Evolutionary conservation across 176 grass and related monocot genomes (phyloP), one percentile per base, ranked within the genome.

Genomic region (Eleusine coracana): DNA sequence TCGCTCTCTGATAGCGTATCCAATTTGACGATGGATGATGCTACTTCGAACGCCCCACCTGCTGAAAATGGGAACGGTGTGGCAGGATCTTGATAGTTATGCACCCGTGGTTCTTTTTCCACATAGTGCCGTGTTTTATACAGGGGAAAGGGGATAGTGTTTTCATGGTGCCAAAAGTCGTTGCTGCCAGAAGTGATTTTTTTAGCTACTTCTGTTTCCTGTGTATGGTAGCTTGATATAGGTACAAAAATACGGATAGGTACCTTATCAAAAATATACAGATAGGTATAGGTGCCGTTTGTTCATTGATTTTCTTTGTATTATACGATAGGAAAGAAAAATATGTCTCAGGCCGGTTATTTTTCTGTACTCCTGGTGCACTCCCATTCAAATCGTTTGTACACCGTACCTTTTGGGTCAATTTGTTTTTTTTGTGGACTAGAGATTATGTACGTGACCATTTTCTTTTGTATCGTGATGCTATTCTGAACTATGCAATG

Each of bases 21-120:
- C 16, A 87, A 84, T 70, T 83, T 90, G 71, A 79, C 76, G 27
- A 55, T 66, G 46, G 87, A 93, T 58, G 92, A 95, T 78, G 91
- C 87, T n/a, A 79, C 73, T 79, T 95, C 85, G 17, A 82, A 80
- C 2, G 63, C 72, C 68, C 73, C 84, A 68, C 38, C 81, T 25
- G 56, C 80, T 56, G 92, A 94, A 76, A 89, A 87, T 70, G 87
- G 71, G 39, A 94, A 86, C n/a, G 67, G 31, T 42, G 81, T 71
- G 46, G 68, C 44, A 74, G 82, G 51, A 77, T 86, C 77, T 29
- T 89, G 85, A 87, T 75, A 51, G 38, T 44, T 54, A 83, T 15
- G 64, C 45, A 4, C 4, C 14, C 25, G 16, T 5, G 21, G 3
- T 79, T 42, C 5, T n/a, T 39, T 38, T 27, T n/a, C 59, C 37